These are phyloP conservation scores for Pezicula neosporulosa DNA, from an alignment of 2,329 filamentous ascomycete genomes.

Conservation along the genomic window DNA sequence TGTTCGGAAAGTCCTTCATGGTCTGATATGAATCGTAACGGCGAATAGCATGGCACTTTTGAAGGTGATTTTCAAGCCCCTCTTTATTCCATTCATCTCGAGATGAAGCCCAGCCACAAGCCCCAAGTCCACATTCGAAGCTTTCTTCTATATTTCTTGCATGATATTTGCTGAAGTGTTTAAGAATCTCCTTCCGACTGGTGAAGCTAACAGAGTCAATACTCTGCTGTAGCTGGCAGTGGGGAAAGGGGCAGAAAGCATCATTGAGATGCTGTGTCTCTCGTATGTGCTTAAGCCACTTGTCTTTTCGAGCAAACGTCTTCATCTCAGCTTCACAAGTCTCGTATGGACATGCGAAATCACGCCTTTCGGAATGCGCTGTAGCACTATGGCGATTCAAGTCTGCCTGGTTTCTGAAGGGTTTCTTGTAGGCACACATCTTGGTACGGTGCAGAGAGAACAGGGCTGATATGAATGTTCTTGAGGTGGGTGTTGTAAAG, in stretches of 20 bases:
- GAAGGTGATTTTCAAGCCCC: background rate
- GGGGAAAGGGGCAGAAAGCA: constrained; percentile 7
- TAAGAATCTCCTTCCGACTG: constrained; percentile 3
- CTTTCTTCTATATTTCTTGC: background rate
- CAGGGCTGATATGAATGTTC: background rate
- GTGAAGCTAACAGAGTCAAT: background rate
- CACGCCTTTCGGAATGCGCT: background rate
- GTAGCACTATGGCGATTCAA: background rate
- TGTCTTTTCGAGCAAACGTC: background rate
- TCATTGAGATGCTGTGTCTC: constrained; percentile 9
- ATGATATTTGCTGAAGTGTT: constrained; percentile 1
- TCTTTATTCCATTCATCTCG: background rate
- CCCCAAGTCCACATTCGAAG: background rate
- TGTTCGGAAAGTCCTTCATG: no score
- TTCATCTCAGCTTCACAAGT: background rate
- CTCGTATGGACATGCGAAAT: background rate
- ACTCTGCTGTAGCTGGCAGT: background rate
- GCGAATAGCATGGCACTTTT: background rate
- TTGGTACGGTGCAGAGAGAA: background rate
- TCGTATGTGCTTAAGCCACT: background rate
- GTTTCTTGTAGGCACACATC: background rate
- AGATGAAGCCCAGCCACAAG: background rate
- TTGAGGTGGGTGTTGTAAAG: background rate
- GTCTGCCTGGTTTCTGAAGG: background rate
- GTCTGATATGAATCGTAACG: no score